Percentiles rank a stretch among this genome's conserved stretches.
Conservation (phyloP, 1,284 basidiomycete genomes). For the Ceratobasidium sp. region DNA sequence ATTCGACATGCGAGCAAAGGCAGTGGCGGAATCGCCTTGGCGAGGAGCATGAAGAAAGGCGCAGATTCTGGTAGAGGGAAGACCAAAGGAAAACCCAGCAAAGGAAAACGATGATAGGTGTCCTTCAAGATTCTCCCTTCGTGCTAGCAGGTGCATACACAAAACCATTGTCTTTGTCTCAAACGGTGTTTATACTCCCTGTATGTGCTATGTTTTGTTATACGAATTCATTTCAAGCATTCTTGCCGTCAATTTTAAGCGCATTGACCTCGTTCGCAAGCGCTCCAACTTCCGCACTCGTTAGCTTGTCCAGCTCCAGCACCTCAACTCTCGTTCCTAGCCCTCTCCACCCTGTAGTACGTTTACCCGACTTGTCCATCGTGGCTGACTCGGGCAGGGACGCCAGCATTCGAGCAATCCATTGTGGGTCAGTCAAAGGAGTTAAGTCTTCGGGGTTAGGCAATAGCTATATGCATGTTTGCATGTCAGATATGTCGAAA, state of each 20-base stretch:
- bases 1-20: constrained; percentile 80
- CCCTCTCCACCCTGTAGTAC: constrained; percentile 81
- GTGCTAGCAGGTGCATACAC: no score
- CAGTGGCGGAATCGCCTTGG: constrained; percentile 57
- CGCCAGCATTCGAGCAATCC: constrained; percentile 80
- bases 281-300: not conserved
- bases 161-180: no score
- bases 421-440: constrained; percentile 88
- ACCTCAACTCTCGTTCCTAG: constrained; percentile 66
- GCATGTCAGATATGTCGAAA: constrained; percentile 6
- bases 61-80: constrained; percentile 7
- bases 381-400: constrained; percentile 69
- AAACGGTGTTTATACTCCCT: not conserved
- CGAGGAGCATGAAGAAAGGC: constrained; percentile 26
- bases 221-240: constrained; percentile 1
- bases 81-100: constrained; percentile 14
- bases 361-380: constrained; percentile 65
- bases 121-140: not conserved
- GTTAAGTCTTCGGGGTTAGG: constrained; percentile 86
- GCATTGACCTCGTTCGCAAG: constrained; percentile 12
- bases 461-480: constrained; percentile 64
- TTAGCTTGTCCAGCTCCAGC: constrained; percentile 44
- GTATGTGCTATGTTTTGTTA: constrained; percentile 11
- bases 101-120: constrained; percentile 21
- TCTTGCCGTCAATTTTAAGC: constrained; percentile 5